A percentile compares a stretch with the other conserved stretches of the same genome.
Conservation (phyloP, 2,329 filamentous ascomycete species). For the Cryphonectria naterciae region DNA sequence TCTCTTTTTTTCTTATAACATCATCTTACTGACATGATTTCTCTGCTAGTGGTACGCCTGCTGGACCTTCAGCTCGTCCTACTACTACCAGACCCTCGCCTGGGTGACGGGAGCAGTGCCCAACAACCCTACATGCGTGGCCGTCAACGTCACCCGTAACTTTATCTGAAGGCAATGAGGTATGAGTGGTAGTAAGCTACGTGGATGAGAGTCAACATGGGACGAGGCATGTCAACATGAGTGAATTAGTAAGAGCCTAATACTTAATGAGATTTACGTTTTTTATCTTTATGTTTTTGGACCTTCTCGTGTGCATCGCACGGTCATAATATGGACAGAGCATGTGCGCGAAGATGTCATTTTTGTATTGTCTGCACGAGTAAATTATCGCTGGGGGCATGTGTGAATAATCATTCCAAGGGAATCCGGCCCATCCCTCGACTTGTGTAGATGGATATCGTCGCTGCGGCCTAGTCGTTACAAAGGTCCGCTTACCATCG, state of each 20-base stretch:
- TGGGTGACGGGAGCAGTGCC: slow-evolving; percentile 37
- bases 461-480: not conserved
- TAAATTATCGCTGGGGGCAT: not conserved
- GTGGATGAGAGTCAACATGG: not conserved
- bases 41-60: slow-evolving; percentile 38
- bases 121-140: slow-evolving; percentile 43
- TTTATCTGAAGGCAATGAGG: slow-evolving; percentile 19
- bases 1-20: not conserved
- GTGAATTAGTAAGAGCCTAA: not conserved
- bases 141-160: slow-evolving; percentile 36
- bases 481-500: not conserved
- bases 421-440: not conserved
- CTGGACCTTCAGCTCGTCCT: slow-evolving; percentile 39
- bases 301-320: not conserved
- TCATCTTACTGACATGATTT: slow-evolving; percentile 9
- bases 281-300: not conserved
- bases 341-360: not conserved
- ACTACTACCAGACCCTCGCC: slow-evolving; percentile 41
- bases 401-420: not conserved
- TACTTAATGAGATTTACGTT: slow-evolving; percentile 4
- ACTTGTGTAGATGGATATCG: not conserved
- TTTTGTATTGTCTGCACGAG: not conserved
- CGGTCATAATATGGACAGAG: not conserved
- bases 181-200: not conserved
- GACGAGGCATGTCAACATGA: not conserved